Evolutionary conservation across 345 rosid genomes (phyloP).

Genomic region (Euphorbia lathyris): DNA sequence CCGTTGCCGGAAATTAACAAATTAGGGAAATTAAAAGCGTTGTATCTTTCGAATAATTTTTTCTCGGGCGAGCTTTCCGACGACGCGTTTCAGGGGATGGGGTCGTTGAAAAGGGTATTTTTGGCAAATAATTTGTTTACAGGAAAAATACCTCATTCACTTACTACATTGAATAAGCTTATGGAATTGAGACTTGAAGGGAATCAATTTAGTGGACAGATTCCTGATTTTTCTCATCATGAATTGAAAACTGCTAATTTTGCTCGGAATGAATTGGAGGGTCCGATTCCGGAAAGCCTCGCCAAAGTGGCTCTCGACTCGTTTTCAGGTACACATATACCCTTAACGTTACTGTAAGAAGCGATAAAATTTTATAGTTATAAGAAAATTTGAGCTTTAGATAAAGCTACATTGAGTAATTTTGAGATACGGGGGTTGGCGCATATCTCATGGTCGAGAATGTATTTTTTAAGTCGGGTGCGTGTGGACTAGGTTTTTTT

Average conservation of each 20-base stretch:
- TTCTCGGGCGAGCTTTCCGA: conserved; percentile 55
- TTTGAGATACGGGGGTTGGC: too few species aligned
- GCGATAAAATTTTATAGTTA: too few species aligned
- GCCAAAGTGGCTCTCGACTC: conserved; percentile 36
- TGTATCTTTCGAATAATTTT: conserved; percentile 60
- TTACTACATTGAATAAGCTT: conserved; percentile 50
- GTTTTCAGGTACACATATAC: conserved; percentile 70
- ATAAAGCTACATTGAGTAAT: too few species aligned
- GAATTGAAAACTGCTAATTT: conserved; percentile 40
- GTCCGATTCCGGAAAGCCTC: conserved; percentile 60
- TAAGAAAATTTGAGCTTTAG: too few species aligned
- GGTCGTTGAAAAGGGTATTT: conserved; percentile 47
- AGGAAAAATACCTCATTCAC: conserved; percentile 53
- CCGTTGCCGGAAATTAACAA: conserved; percentile 50
- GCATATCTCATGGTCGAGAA: too few species aligned
- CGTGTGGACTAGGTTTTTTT: too few species aligned
- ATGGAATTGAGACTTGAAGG: conserved; percentile 59
- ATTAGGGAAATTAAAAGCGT: conserved; percentile 41
- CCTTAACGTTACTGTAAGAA: too few species aligned
- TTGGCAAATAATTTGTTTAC: conserved; percentile 58
- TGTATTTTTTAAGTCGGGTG: too few species aligned
- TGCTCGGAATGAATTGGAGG: conserved; percentile 63
- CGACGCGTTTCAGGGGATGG: conserved; percentile 55
- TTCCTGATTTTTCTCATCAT: conserved; percentile 49
- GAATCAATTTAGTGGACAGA: conserved; percentile 50